Conservation (phyloP, 2,329 filamentous ascomycete genomes). For the Sclerotinia subarctica region DNA sequence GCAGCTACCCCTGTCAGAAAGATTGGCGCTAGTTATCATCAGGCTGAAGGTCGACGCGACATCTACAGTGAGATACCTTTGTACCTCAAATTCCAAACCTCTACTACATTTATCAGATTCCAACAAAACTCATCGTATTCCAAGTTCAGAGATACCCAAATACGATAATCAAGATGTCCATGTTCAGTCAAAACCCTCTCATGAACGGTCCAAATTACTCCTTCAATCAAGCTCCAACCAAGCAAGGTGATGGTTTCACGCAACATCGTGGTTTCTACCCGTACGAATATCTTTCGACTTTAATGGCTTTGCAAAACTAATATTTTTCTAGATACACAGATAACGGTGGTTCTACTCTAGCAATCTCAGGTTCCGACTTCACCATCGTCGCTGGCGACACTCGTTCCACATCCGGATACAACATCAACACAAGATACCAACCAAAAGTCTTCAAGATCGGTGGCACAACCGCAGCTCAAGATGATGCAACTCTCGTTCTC, state of each 20-base stretch:
- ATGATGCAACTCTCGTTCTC: slow-evolving; percentile 81
- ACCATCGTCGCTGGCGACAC: slow-evolving; percentile 97
- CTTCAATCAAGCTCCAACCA: slow-evolving; percentile 58
- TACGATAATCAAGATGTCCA: slow-evolving; percentile 50
- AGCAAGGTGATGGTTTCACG: slow-evolving; percentile 49
- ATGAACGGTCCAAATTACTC: slow-evolving; percentile 69
- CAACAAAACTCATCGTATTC: slow-evolving; percentile 6
- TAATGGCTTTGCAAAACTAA: background rate
- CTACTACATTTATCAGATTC: slow-evolving; percentile 13
- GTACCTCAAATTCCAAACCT: slow-evolving; percentile 22
- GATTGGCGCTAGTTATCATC: slow-evolving; percentile 21
- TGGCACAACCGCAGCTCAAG: slow-evolving; percentile 79
- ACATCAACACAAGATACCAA: slow-evolving; percentile 94
- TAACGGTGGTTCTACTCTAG: slow-evolving; percentile 94
- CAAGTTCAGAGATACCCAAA: slow-evolving; percentile 7
- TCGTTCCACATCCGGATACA: slow-evolving; percentile 92
- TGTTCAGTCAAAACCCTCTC: slow-evolving; percentile 68
- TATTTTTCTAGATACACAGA: slow-evolving; percentile 80
- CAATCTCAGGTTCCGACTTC: slow-evolving; percentile 91
- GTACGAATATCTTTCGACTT: slow-evolving; percentile 52
- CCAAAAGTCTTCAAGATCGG: slow-evolving; percentile 98
- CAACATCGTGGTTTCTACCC: slow-evolving; percentile 87
- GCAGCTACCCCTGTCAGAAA: slow-evolving; percentile 33
- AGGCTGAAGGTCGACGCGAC: slow-evolving; percentile 34
- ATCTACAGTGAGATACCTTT: slow-evolving; percentile 15